Percentiles rank a stretch among this genome's conserved stretches.
These are phyloP conservation scores for Eimeria sp. DNA, from an alignment of 169 alveolate species.

Conservation along the genomic window DNA sequence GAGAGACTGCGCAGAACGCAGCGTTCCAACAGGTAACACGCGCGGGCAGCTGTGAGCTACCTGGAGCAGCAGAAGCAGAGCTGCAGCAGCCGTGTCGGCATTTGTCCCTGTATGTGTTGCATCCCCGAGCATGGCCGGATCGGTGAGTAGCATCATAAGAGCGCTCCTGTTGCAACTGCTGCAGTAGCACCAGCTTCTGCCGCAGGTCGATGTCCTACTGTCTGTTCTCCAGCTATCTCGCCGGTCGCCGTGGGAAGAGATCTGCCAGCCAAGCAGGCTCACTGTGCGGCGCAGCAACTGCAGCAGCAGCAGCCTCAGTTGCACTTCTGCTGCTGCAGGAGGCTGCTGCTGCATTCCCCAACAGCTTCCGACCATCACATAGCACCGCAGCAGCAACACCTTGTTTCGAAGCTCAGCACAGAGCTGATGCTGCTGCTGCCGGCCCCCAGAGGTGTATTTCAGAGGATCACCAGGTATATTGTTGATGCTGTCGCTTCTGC, in stretches of 20 bases:
- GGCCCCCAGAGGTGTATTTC: slow-evolving; percentile 14
- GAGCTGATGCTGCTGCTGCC: slow-evolving; percentile 51
- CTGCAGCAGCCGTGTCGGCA: slow-evolving; percentile 50
- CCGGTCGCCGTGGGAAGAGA: neutral
- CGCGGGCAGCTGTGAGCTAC: slow-evolving; percentile 31
- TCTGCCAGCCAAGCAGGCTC: slow-evolving; percentile 30
- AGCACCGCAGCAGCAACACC: slow-evolving; percentile 69
- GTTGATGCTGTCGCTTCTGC: neutral
- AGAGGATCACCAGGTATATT: slow-evolving; percentile 36
- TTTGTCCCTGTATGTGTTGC: slow-evolving; percentile 22
- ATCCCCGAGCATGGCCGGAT: neutral
- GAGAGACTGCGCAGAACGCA: neutral
- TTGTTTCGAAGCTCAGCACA: slow-evolving; percentile 20
- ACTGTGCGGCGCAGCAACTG: slow-evolving; percentile 60
- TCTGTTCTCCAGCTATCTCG: neutral
- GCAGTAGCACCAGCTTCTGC: slow-evolving; percentile 21
- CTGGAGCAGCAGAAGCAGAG: slow-evolving; percentile 74
- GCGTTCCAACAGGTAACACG: neutral
- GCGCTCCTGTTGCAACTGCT: slow-evolving; percentile 15
- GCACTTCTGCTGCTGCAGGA: slow-evolving; percentile 36
- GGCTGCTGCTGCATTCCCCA: slow-evolving; percentile 59
- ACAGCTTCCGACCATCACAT: neutral
- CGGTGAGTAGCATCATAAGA: neutral
- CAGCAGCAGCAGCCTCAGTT: slow-evolving; percentile 60
- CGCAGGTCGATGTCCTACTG: neutral